phyloP scores from a whole-genome alignment of 257 asterid species.

The Solanum bulbocastanum region DNA sequence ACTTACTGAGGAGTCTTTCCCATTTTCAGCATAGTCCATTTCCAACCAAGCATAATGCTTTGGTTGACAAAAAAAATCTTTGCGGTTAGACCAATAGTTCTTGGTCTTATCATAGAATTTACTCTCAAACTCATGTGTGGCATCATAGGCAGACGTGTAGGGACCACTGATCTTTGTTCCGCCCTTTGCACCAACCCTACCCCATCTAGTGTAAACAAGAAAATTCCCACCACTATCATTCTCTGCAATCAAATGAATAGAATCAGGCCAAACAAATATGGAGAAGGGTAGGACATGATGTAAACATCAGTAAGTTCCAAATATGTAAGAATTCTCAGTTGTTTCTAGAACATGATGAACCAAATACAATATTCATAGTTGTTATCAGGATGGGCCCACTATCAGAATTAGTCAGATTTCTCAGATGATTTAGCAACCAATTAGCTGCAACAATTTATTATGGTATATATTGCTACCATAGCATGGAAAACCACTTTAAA shows the following conservation, averaged over 20 bases:
- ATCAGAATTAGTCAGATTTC: background rate
- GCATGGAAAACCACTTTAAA: background rate
- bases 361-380: background rate
- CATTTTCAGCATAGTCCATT: constrained; percentile 76
- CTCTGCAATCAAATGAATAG: constrained; percentile 36
- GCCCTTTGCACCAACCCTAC: constrained; percentile 95
- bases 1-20: constrained; percentile 51
- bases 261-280: background rate
- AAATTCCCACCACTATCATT: constrained; percentile 66
- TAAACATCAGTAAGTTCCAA: background rate
- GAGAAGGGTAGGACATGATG: background rate
- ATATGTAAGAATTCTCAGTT: background rate
- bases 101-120: constrained; percentile 70
- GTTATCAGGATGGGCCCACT: background rate
- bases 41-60: constrained; percentile 74
- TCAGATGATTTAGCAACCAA: background rate
- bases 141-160: constrained; percentile 35
- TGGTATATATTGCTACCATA: background rate
- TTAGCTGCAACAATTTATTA: background rate
- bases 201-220: constrained; percentile 83
- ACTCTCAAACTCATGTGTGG: constrained; percentile 50
- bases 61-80: constrained; percentile 45
- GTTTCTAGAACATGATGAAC: background rate
- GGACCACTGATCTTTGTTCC: constrained; percentile 64
- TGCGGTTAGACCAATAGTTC: constrained; percentile 57